Base-by-base conservation (phyloP, 805 yeast genomes). In the Isabelozyma pseudorhagii region DNA sequence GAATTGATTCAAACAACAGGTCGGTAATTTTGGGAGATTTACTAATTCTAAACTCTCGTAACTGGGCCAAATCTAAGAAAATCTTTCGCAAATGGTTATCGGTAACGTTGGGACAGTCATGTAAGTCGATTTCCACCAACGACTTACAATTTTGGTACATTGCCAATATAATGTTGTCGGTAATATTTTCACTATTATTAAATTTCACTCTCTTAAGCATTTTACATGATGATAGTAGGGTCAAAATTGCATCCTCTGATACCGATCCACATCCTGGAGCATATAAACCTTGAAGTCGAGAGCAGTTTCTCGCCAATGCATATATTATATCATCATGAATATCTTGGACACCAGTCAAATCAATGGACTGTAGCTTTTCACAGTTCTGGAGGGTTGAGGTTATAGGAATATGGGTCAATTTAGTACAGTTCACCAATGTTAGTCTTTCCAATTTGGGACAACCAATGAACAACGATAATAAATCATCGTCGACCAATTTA, bases 111-210 rank as follows among this genome's bases (percentile, higher is more conserved):
- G 85, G 80, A 67, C 97, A 87, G 42, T 84, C 85, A 56, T 90
- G 92, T 45, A 93, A 75, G 68, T 93, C 98, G 46, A 94, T 85
- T 67, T 93, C 99, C 14, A 92, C 96, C 45, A 93, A 73, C 49
- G 84, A 77, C 40, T 86, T 85, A 66, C 97, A 93, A 62, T 79
- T 79, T n/a, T 74, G 72, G 47, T 87, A 84, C 66, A 91, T 74
- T 18, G 78, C 75, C 40, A 72, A 59, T 5, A 92, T 74, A 9
- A 86, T 76, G 8, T 69, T 79, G 64, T 89, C 94, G 44, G 84
- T 79, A 50, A 93, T 79, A 49, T 77, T 76, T 38, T 71, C 71
- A 62, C 89, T 87, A 49, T 87, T 87, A 50, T 91, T 84, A 47
- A 94, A 77, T 61, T 89, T 89, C 46, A 93, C 83, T 58, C 98